A percentile compares a stretch with the other conserved stretches of the same genome.
Conservation (phyloP, 108 stramenopile species). For the Aurantiochytrium sp. region DNA sequence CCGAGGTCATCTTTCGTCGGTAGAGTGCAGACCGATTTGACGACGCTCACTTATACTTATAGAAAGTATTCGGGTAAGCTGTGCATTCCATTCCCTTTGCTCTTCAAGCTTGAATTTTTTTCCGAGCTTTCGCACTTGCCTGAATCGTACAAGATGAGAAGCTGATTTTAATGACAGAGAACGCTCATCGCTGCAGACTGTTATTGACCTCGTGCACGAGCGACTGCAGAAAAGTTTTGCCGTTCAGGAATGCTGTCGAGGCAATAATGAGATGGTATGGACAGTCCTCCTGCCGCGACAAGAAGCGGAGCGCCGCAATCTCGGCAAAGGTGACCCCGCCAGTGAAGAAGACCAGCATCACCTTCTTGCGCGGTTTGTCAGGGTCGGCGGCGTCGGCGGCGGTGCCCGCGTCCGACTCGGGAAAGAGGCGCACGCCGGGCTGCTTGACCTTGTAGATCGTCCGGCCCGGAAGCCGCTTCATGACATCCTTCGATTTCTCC, state of each 20-base stretch:
- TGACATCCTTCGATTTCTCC: conserved; percentile 9
- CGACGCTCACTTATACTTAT: too few relatives aligned
- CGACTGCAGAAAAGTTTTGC: not conserved
- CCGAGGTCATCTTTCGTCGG: too few relatives aligned
- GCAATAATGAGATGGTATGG: conserved; percentile 12
- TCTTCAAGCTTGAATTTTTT: too few relatives aligned
- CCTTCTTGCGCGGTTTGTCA: not conserved
- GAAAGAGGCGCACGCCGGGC: not conserved
- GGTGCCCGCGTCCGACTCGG: not conserved
- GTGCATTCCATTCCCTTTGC: too few relatives aligned
- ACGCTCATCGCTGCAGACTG: not conserved
- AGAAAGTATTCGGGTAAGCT: too few relatives aligned
- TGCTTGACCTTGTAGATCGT: conserved; percentile 24
- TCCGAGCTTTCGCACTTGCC: too few relatives aligned
- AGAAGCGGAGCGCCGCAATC: not conserved
- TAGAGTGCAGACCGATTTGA: too few relatives aligned
- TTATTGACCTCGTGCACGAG: not conserved
- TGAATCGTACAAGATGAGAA: too few relatives aligned
- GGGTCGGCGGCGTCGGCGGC: not conserved
- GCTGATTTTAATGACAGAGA: too few relatives aligned
- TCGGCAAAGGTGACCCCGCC: conserved; percentile 20
- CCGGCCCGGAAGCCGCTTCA: not conserved
- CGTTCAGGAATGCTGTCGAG: not conserved
- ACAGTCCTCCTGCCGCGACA: not conserved
- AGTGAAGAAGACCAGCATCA: conserved; percentile 19